Percentiles rank a stretch among this genome's conserved stretches.
phyloP scores from a whole-genome alignment of 495 filamentous ascomycete genomes.

The Aspergillus sclerotiicarbonarius region DNA sequence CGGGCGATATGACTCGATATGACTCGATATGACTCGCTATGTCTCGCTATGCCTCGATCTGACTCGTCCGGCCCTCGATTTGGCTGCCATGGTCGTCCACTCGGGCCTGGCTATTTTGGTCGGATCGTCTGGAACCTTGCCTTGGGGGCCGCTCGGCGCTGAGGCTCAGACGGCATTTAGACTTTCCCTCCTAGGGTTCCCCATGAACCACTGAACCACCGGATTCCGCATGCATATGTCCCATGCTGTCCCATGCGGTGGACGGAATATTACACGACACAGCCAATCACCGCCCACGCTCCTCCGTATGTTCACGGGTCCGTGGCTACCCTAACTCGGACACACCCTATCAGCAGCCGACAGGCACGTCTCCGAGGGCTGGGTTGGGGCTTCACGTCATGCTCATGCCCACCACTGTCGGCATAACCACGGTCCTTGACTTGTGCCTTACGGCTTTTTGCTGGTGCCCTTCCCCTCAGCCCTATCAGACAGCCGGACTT shows the following conservation, averaged over 20 bases:
- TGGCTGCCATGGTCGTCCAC: too few relatives aligned
- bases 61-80: too few relatives aligned
- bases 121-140: background rate
- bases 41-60: too few relatives aligned
- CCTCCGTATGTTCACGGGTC: background rate
- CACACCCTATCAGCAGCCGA: background rate
- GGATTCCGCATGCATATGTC: constrained; percentile 1
- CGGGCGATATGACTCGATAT: background rate
- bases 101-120: background rate
- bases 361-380: background rate
- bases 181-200: background rate
- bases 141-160: background rate
- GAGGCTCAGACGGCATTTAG: background rate
- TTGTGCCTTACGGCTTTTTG: background rate
- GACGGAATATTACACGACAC: background rate
- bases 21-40: too few relatives aligned
- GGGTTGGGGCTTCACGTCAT: background rate
- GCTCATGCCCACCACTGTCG: background rate
- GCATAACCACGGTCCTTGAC: background rate
- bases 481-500: background rate
- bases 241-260: background rate
- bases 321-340: background rate
- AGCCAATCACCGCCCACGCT: background rate
- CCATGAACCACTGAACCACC: background rate
- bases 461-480: background rate